Percentiles rank a stretch among this genome's conserved stretches.
Evolutionary conservation across 495 filamentous ascomycete genomes (phyloP).

Genomic region (Baudoinia panamericana): DNA sequence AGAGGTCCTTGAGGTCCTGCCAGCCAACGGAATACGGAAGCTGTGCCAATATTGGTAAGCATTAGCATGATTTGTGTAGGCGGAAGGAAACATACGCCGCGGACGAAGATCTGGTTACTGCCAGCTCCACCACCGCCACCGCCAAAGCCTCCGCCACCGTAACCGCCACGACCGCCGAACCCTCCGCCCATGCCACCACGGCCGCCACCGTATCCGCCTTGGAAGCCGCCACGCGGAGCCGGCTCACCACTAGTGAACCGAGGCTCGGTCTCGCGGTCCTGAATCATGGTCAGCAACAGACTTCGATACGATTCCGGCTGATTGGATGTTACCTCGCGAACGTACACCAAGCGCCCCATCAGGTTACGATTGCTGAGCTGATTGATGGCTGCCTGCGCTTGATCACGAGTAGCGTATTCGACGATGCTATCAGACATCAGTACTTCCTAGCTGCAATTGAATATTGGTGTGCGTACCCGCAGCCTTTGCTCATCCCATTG

Average conservation of each 20-base stretch:
- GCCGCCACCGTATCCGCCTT: conserved; percentile 33
- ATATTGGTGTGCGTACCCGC: conserved; percentile 58
- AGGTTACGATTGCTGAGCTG: conserved; percentile 98
- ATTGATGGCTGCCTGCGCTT: conserved; percentile 94
- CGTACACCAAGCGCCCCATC: conserved; percentile 96
- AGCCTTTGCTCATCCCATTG: conserved; percentile 99
- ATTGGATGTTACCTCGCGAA: conserved; percentile 64
- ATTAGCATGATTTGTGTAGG: conserved; percentile 12
- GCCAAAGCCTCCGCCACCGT: conserved; percentile 32
- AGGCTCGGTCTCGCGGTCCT: conserved; percentile 93
- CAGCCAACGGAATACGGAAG: conserved; percentile 95
- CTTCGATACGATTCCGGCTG: neutral
- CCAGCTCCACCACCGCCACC: conserved; percentile 31
- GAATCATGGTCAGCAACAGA: no score
- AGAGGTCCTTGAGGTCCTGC: conserved; percentile 98
- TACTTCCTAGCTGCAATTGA: conserved; percentile 22
- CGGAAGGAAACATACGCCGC: conserved; percentile 70
- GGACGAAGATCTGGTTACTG: conserved; percentile 86
- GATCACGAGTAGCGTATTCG: conserved; percentile 98
- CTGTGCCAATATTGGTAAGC: conserved; percentile 39
- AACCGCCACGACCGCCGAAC: conserved; percentile 40
- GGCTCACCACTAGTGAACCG: conserved; percentile 61
- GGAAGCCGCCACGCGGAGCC: conserved; percentile 35
- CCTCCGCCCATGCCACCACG: conserved; percentile 39
- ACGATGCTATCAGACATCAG: conserved; percentile 61